Evolutionary conservation across 441 rosid genomes (phyloP).

Genomic region (Gossypium davidsonii): DNA sequence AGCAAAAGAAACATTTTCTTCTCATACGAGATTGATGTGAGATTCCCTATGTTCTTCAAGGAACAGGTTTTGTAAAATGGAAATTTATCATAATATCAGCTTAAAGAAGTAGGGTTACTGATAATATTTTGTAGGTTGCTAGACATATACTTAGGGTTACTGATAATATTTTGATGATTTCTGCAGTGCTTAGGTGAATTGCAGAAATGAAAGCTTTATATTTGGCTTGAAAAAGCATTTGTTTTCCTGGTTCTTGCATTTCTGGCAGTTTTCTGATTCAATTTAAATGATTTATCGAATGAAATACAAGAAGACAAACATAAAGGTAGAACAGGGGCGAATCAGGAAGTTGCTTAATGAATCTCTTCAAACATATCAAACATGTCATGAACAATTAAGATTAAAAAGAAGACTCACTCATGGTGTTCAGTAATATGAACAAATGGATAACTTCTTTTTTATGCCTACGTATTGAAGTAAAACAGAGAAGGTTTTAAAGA

Average conservation of each 20-base stretch:
- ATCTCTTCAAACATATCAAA: not conserved
- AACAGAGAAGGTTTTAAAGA: slow-evolving; percentile 10
- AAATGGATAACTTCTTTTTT: not conserved
- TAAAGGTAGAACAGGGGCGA: not conserved
- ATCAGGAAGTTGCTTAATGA: not conserved
- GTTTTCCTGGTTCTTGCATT: not conserved
- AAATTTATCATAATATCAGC: not conserved
- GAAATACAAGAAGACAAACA: not conserved
- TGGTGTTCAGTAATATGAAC: not conserved
- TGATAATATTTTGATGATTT: not conserved
- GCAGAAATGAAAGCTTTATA: not conserved
- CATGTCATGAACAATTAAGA: not conserved
- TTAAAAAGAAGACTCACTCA: not conserved
- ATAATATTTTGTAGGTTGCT: not conserved
- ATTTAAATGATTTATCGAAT: not conserved
- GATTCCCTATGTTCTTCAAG: not conserved
- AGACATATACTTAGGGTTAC: not conserved
- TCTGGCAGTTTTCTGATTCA: not conserved
- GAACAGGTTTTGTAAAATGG: not conserved
- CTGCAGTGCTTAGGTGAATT: not conserved
- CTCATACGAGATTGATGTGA: not conserved
- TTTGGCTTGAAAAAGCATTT: not conserved
- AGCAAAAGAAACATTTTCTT: not conserved
- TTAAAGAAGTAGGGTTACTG: not conserved
- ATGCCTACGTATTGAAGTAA: slow-evolving; percentile 11